Base-by-base conservation (phyloP, 2,329 filamentous ascomycete genomes). In the Fusarium albosuccineum region DNA sequence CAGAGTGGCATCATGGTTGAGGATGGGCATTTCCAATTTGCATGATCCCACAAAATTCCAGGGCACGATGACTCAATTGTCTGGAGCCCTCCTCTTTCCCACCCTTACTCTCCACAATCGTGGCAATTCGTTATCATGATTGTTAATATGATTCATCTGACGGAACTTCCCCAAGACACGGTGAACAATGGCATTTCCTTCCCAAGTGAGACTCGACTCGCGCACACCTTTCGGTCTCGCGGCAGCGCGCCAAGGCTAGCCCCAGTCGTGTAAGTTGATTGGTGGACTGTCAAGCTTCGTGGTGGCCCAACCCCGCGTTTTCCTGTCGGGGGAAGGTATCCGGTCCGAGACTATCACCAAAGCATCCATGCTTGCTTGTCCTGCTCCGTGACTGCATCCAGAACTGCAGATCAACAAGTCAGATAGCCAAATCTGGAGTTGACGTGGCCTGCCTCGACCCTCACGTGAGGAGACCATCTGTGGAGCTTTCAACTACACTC, bases 221-320 rank as follows among this genome's bases (percentile, higher is more conserved):
- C 26, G 37, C 41, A n/a, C 22, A 37, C 41, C 39, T 50, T 16
- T 17, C 44, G 13, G 37, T 34, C 44, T 22, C 22, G 22, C 22
- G 22, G 41, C 17, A 22, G 17, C n/a, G 27, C 11, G 34, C 50
- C 42, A 39, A 57, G 37, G 34, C 45, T 61, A 36, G 29, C 60
- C 46, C 53, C 33, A 42, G 61, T 62, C 70, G 60, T 73, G 71
- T 73, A 73, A 73, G 71, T 73, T 73, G 71, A 73, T 73, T 73
- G 71, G 71, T 64, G 70, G 66, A 57, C 11, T 41, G 46, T 33
- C 42, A 11, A 54, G 52, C 63, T 61, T 52, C 63, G 33, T 48
- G 51, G 16, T 54, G 22, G n/a, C 26, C 53, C 49, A 56, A 64
- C 65, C 64, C 69, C 66, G 61, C 66, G 58, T 66, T 68, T 66